Evolutionary conservation across 2,329 filamentous ascomycete genomes (phyloP), one percentile per base, ranked within the genome.

Genomic region (Cercospora sp.): DNA sequence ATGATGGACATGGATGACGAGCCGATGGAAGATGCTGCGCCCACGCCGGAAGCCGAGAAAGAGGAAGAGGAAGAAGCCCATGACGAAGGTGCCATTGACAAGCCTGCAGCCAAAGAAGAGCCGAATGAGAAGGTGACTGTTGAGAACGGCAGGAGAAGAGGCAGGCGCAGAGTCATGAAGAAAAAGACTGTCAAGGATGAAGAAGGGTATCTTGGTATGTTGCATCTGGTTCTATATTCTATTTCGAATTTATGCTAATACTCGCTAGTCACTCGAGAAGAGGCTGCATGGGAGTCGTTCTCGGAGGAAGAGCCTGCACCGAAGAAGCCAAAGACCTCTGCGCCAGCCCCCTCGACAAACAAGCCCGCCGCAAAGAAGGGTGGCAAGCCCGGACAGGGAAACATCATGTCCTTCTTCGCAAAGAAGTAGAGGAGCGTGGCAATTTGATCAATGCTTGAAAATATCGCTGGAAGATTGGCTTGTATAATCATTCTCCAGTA

Each of bases 351-450:
- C 57, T 68, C 74, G 57, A 73, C 78, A 1, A 81, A 83, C 1
- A 92, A 92, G 72, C 55, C 67, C 76, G 3, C 81, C 91, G 78
- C 77, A 77, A 61, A 85, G 83, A 76, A 83, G 80, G 73, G 78
- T 74, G n/a, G 78, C 69, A 82, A 80, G 68, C 77, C 80, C 9
- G 83, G 87, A 2, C 90, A 93, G 76, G 93, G 93, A 3, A 97
- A 85, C 77, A 97, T 97, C 77, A 97, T 94, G 90, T 93, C 90
- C 0, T 97, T 97, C 81, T 97, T 97, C 79, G 86, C 86, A 51
- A 97, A 96, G 83, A 95, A 93, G 76, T 91, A 71, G 65, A 59
- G 6, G 16, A 18, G 30, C 18, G 28, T 13, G 26, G 12, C n/a
- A 24, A 3, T n/a, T 28, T 5, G 28, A 26, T 10, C 28, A 16